A percentile compares a stretch with the other conserved stretches of the same genome.
Conservation (phyloP, 306 rosid genomes). For the Vigna mungo region DNA sequence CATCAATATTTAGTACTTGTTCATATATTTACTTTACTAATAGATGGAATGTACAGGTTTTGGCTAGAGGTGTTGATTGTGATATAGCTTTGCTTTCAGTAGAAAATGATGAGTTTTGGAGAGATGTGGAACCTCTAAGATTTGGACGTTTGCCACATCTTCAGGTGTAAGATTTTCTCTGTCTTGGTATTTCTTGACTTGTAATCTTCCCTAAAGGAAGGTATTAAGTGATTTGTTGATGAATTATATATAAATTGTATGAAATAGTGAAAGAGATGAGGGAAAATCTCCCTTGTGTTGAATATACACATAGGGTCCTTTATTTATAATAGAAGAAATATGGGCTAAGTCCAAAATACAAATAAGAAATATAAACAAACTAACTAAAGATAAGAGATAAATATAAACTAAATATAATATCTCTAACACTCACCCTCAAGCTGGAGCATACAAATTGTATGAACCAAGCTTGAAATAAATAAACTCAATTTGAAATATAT, state of each 20-base stretch:
- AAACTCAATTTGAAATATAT: too few relatives aligned
- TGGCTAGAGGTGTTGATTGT: conserved; percentile 92
- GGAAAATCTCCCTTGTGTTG: too few relatives aligned
- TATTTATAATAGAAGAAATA: too few relatives aligned
- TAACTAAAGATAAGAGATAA: too few relatives aligned
- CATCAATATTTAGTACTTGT: conserved; percentile 14
- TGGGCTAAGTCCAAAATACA: too few relatives aligned
- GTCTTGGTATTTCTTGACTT: conserved; percentile 22
- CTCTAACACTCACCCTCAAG: too few relatives aligned
- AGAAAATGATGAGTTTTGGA: conserved; percentile 92
- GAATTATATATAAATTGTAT: conserved; percentile 36
- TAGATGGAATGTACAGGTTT: conserved; percentile 75
- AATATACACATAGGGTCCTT: too few relatives aligned
- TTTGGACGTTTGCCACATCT: conserved; percentile 92
- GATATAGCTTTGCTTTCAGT: conserved; percentile 98
- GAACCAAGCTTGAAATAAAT: too few relatives aligned
- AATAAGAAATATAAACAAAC: too few relatives aligned
- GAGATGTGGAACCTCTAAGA: conserved; percentile 81
- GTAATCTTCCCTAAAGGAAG: conserved; percentile 30
- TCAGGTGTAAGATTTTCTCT: conserved; percentile 68
- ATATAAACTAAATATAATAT: too few relatives aligned
- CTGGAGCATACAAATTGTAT: too few relatives aligned
- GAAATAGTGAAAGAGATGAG: too few relatives aligned
- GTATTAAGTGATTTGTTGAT: conserved; percentile 26
- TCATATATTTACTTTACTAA: conserved; percentile 43